phyloP scores from a whole-genome alignment of 352 stramenopile species.

The Globisporangium alternatum region DNA sequence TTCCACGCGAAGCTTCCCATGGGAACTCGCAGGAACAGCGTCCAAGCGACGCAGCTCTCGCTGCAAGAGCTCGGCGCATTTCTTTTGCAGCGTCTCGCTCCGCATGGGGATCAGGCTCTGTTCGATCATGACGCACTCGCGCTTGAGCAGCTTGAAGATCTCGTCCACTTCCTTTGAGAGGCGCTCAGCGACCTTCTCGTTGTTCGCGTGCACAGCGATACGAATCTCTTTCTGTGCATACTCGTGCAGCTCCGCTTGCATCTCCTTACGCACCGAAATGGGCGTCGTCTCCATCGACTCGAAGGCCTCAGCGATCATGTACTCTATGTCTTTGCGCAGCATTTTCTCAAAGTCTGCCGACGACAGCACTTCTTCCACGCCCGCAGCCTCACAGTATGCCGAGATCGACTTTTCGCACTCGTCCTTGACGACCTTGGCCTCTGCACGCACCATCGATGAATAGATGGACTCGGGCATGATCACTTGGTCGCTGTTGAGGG shows the following conservation, averaged over 20 bases:
- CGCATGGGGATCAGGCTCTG: conserved; percentile 61
- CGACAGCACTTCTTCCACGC: conserved; percentile 55
- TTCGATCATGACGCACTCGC: conserved; percentile 57
- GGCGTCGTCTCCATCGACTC: conserved; percentile 52
- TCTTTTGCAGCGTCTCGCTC: conserved; percentile 40
- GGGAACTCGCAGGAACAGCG: conserved; percentile 41
- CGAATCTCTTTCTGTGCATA: conserved; percentile 71
- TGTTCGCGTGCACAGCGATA: conserved; percentile 65
- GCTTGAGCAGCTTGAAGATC: conserved; percentile 50
- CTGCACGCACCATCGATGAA: conserved; percentile 78
- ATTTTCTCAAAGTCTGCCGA: conserved; percentile 55
- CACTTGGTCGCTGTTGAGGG: conserved; percentile 82
- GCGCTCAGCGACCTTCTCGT: conserved; percentile 51
- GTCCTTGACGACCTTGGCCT: conserved; percentile 63
- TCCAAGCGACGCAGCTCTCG: conserved; percentile 47
- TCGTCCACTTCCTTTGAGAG: conserved; percentile 56
- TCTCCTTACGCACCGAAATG: conserved; percentile 57
- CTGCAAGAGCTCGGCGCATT: conserved; percentile 46
- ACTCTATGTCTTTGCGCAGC: conserved; percentile 47
- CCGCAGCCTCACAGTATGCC: conserved; percentile 61
- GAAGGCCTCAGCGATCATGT: conserved; percentile 54
- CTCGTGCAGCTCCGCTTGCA: conserved; percentile 38
- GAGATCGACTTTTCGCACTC: conserved; percentile 61
- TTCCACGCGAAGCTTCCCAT: conserved; percentile 45
- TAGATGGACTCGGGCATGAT: conserved; percentile 91